Conservation (phyloP, 1,284 basidiomycete genomes). For the Tremellales sp. region DNA sequence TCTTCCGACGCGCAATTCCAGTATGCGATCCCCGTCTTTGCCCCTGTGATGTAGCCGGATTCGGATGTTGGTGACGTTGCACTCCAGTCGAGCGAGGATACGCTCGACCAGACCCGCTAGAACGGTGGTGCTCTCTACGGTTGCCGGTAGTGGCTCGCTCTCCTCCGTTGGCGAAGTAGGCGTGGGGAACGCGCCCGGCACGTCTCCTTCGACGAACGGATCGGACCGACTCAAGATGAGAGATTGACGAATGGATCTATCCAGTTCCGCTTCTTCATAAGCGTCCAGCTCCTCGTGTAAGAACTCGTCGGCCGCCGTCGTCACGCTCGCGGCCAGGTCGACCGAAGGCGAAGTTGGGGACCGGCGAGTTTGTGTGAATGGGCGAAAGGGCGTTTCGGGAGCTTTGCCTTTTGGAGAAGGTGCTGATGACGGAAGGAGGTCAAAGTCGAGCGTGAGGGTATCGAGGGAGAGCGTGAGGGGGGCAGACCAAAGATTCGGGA, state of each 20-base stretch:
- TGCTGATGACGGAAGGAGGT: slow-evolving; percentile 62
- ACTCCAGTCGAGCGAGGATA: slow-evolving; percentile 73
- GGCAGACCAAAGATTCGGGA: slow-evolving; percentile 45
- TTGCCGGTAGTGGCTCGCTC: slow-evolving; percentile 10
- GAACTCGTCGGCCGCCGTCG: slow-evolving; percentile 76
- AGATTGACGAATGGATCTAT: slow-evolving; percentile 57
- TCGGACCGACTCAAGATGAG: slow-evolving; percentile 34
- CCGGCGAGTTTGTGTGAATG: slow-evolving; percentile 1
- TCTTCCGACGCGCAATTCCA: slow-evolving; percentile 41
- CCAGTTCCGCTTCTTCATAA: slow-evolving; percentile 67
- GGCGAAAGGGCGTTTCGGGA: slow-evolving; percentile 14
- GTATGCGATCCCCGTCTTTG: slow-evolving; percentile 23
- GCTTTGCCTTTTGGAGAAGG: slow-evolving; percentile 34
- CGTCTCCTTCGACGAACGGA: slow-evolving; percentile 31
- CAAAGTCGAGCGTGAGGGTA: slow-evolving; percentile 66
- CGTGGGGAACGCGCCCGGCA: slow-evolving; percentile 39
- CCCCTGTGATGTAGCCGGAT: slow-evolving; percentile 48
- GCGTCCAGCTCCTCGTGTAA: slow-evolving; percentile 72
- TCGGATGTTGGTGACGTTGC: slow-evolving; percentile 64
- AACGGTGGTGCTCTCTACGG: slow-evolving; percentile 60
- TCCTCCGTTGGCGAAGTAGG: slow-evolving; percentile 2
- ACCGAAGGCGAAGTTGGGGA: slow-evolving; percentile 12
- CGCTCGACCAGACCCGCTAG: slow-evolving; percentile 80
- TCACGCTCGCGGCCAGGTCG: slow-evolving; percentile 69
- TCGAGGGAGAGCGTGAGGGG: slow-evolving; percentile 50